Evolutionary conservation across 352 stramenopile genomes (phyloP).

Genomic region (Phytophthora ramorum): DNA sequence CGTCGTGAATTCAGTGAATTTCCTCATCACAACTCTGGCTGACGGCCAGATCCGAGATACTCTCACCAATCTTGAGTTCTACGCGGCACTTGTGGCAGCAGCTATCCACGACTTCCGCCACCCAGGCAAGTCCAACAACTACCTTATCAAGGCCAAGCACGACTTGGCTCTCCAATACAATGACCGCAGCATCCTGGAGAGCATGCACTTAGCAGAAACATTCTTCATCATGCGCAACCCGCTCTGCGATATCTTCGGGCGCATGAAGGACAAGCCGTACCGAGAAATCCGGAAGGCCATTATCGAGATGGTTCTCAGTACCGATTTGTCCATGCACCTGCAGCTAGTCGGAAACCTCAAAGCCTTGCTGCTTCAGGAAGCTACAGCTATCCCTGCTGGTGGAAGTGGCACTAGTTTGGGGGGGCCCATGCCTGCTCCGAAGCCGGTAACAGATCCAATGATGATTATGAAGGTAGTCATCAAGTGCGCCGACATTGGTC

Average conservation of each 20-base stretch:
- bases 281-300: conserved; percentile 86
- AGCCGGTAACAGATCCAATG: conserved; percentile 73
- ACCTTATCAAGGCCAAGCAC: conserved; percentile 82
- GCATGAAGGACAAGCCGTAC: conserved; percentile 81
- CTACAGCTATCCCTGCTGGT: conserved; percentile 30
- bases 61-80: conserved; percentile 83
- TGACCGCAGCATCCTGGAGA: conserved; percentile 85
- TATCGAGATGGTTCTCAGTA: conserved; percentile 91
- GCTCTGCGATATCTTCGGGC: conserved; percentile 79
- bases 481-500: conserved; percentile 94
- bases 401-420: conserved; percentile 18
- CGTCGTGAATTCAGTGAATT: conserved; percentile 87
- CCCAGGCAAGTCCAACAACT: conserved; percentile 87
- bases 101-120: conserved; percentile 90
- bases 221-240: conserved; percentile 83
- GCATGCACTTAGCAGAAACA: conserved; percentile 87
- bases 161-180: conserved; percentile 88
- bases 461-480: conserved; percentile 92
- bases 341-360: conserved; percentile 84
- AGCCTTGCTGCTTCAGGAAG: conserved; percentile 73
- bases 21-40: conserved; percentile 71
- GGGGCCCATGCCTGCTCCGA: conserved; percentile 12
- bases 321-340: conserved; percentile 84
- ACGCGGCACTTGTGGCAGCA: conserved; percentile 76
- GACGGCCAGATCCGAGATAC: conserved; percentile 78